Conservation (phyloP, 2,329 filamentous ascomycete genomes). For the Cercospora sojina region DNA sequence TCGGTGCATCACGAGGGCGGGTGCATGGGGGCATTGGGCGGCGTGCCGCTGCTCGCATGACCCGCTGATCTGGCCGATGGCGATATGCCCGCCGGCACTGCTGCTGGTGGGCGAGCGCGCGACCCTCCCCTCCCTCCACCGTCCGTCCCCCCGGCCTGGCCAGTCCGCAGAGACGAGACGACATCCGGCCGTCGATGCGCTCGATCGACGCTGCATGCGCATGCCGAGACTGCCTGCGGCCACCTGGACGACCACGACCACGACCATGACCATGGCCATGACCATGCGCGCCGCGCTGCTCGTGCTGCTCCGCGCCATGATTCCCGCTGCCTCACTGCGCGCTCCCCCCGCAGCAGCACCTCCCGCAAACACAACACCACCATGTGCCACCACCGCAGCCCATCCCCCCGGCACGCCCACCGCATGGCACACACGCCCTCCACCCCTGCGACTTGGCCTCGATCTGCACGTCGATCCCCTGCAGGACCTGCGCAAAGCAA, state of each 20-base stretch:
- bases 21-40: not conserved
- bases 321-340: not conserved
- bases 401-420: not conserved
- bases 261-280: too few species aligned
- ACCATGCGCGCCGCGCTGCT: not conserved
- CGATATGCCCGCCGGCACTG: not conserved
- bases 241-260: not conserved
- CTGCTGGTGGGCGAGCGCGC: not conserved
- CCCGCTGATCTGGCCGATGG: not conserved
- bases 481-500: constrained; percentile 50
- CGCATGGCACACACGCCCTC: not conserved
- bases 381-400: too few species aligned
- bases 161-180: not conserved
- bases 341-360: not conserved
- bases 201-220: not conserved
- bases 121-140: not conserved
- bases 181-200: not conserved
- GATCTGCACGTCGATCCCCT: constrained; percentile 4
- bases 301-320: not conserved
- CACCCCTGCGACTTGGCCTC: not conserved
- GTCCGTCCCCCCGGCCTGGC: too few species aligned
- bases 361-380: not conserved
- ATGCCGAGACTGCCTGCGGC: not conserved
- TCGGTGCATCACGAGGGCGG: not conserved
- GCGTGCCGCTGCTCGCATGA: not conserved